Evolutionary conservation across 768 basidiomycete genomes (phyloP), one percentile per base, ranked within the genome.

Genomic region (Termitomyces sp.): DNA sequence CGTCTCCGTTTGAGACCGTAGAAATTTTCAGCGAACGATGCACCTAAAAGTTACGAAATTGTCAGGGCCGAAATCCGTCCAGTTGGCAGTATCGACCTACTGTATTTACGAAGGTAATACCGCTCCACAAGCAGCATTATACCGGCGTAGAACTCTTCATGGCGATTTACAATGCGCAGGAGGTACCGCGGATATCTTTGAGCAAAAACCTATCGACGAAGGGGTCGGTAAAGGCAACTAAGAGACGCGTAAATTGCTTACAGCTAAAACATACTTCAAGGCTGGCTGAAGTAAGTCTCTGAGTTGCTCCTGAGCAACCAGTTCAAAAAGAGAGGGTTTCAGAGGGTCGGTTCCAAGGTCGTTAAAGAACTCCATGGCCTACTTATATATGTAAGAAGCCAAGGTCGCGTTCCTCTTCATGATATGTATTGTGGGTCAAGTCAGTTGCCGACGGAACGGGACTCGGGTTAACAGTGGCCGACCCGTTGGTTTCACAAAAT

Each of bases 1-100:
- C 89, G 74, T 54, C 92, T 77, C 40, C 94, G 74, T 66, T 94
- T 94, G 44, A 99, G 71, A 0, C 92, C 92, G 70, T 98, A 98
- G 67, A 99, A 98, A 63, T 96, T 90, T 70, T 98, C 96, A 5
- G 96, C 80, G 64, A 98, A 95, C 1, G 93, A 94, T 20, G 95
- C 91, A 70, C 88, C 96, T 97, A 42, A 22, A 23, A n/a, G 15
- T 15, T 6, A 18, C 13, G 23, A 4, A 29, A 29, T 29, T 35
- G 13, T 42, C 44, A 25, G 32, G 15, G 25, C n/a, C 43, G 49
- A 5, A 25, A 48, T 25, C 11, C 23, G 7, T 10, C 35, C 39
- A 47, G n/a, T 15, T 25, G 38, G 6, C 3, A 12, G 12, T 42
- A n/a, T 40, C 16, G 25, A 68, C 87, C 56, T 58, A 94, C 95